Evolutionary conservation across 1,139 yeast genomes (phyloP), one percentile per base, ranked within the genome.

Genomic region (Suhomyces taliae): DNA sequence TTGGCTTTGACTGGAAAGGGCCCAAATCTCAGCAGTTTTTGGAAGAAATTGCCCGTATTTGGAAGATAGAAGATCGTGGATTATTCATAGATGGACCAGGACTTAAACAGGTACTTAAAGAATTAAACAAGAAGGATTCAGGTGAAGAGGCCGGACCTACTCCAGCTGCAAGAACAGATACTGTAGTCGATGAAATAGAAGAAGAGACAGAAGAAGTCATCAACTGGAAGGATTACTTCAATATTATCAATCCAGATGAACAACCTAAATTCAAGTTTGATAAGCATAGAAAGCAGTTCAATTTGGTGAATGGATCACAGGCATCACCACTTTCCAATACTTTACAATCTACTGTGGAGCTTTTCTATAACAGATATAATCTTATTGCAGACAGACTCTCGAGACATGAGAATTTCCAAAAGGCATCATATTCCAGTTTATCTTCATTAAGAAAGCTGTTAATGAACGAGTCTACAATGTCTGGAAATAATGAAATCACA

Each of bases 21-120:
- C 69, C 81, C 0, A 78, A 77, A 43, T 78, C 95, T 0, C 85
- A 85, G 54, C 71, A 74, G 48, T 85, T 86, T 55, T 64, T 93
- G 36, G 98, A 93, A 58, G 86, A 84, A 15, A 78, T 91, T 19
- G 97, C 96, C 4, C 75, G 79, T 42, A 60, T 80, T 5, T 93
- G 99, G 99, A 90, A 90, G 58, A 84, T 79, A 42, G 96, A 90
- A 59, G 96, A 90, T 49, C 72, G 95, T 37, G 97, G 97, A 0
- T 60, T 90, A 11, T 91, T 91, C 56, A 75, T 93, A 2, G 97
- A 90, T 59, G 90, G 90, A 1, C 79, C 74, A 3, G 87, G 90
- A 2, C 74, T 90, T 26, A 66, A 70, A 2, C 81, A 79, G 37
- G 84, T 90, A 1, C 70, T 90, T 26, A 76, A 78, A 46, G 96